These are phyloP conservation scores for Hypoxylon sp. DNA, from an alignment of 2,329 filamentous ascomycete genomes.

Conservation along the genomic window DNA sequence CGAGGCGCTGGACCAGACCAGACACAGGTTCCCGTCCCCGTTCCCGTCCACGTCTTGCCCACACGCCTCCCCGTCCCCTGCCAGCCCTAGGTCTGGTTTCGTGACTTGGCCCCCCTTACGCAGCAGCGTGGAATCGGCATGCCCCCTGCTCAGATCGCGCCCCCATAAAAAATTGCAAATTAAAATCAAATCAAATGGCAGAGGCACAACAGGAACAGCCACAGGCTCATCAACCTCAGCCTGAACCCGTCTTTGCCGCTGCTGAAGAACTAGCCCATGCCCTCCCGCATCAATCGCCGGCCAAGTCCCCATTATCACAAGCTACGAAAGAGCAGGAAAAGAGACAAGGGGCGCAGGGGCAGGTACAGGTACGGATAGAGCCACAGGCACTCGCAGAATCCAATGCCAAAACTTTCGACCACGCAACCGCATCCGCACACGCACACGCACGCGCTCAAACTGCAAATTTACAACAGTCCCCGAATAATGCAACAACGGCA, in stretches of 20 bases:
- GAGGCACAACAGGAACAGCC: constrained; percentile 56
- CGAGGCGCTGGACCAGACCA: constrained; percentile 43
- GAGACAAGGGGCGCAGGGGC: constrained; percentile 47
- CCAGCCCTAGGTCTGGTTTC: constrained; percentile 52
- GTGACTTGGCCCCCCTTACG: constrained; percentile 53
- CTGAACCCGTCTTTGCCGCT: constrained; percentile 53
- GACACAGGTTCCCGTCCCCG: constrained; percentile 41
- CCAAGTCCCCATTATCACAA: constrained; percentile 49
- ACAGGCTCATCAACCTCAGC: constrained; percentile 56
- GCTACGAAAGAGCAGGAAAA: constrained; percentile 49
- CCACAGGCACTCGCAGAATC: constrained; percentile 47
- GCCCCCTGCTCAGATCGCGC: constrained; percentile 56
- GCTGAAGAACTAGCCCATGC: constrained; percentile 53
- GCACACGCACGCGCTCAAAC: constrained; percentile 47
- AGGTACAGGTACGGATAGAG: constrained; percentile 47
- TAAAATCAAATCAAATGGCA: constrained; percentile 58
- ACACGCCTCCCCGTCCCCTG: constrained; percentile 49
- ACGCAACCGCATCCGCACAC: constrained; percentile 38
- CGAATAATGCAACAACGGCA: constrained; percentile 49
- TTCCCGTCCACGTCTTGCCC: constrained; percentile 37
- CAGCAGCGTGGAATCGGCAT: constrained; percentile 50
- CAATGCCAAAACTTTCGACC: constrained; percentile 49
- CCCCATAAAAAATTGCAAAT: constrained; percentile 56
- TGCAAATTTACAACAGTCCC: constrained; percentile 46
- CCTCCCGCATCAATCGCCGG: constrained; percentile 48